Conservation (phyloP, 306 rosid species). For the Dryas alaskensis region DNA sequence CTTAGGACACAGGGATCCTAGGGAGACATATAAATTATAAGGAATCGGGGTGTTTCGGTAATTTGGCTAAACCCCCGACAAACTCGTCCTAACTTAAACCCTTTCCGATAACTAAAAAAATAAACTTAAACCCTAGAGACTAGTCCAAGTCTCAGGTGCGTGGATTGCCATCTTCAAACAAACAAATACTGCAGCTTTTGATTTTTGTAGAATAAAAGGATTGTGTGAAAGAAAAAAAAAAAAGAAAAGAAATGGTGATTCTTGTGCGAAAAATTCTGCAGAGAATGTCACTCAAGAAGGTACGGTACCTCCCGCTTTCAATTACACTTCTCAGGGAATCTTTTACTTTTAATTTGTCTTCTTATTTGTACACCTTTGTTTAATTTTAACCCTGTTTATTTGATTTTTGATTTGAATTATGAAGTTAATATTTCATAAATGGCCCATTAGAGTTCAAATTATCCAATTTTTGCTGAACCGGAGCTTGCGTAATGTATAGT, state of each 20-base stretch:
- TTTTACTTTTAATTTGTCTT: not conserved
- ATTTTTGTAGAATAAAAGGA: not conserved
- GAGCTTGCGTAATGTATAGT: too few relatives aligned
- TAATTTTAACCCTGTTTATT: not conserved
- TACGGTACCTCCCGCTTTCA: slow-evolving; percentile 16
- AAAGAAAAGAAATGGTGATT: slow-evolving; percentile 45
- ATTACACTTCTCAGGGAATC: not conserved
- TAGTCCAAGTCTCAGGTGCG: not conserved
- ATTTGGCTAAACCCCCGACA: not conserved
- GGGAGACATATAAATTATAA: not conserved
- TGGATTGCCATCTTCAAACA: not conserved
- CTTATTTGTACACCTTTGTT: not conserved
- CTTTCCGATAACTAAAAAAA: not conserved
- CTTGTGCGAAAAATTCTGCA: slow-evolving; percentile 43
- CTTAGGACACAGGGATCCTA: too few relatives aligned
- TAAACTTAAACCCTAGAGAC: not conserved
- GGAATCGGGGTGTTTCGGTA: not conserved
- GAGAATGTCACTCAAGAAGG: slow-evolving; percentile 42
- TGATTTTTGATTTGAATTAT: slow-evolving; percentile 3
- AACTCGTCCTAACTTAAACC: not conserved
- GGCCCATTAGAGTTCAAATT: not conserved
- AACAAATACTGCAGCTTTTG: not conserved
- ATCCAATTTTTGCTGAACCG: slow-evolving; percentile 1
- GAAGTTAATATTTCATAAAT: slow-evolving; percentile 1
- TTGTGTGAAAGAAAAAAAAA: not conserved